Evolutionary conservation across 2,329 filamentous ascomycete genomes (phyloP), one percentile per base, ranked within the genome.

Genomic region (Xylaria sp.): DNA sequence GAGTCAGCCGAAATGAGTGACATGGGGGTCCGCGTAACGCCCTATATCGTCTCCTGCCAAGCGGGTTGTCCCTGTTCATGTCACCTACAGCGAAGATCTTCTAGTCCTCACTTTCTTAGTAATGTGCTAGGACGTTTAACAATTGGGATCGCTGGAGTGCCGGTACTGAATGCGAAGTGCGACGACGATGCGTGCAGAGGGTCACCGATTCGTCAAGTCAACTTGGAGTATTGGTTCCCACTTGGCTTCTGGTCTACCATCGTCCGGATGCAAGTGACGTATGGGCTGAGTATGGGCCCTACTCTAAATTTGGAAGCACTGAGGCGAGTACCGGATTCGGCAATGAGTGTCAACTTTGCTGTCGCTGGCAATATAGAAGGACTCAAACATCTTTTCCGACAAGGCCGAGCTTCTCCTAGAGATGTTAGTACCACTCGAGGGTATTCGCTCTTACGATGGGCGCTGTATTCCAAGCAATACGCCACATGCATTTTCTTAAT

Each of bases 371-470:
- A 79, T 64, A 77, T 78, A 37, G 69, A 75, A 10, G 78, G 75
- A 18, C 60, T 80, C 16, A 75, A 78, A 59, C 63, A 76, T 57
- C 73, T 79, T 18, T 79, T 79, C 60, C 64, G 40, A 13, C 55
- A 68, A 25, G 77, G 78, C 1, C 29, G 75, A 23, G 78, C 78
- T n/a, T 79, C 77, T 18, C 76, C 78, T 18, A 71, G 74, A 60
- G 78, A 80, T 64, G 65, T 79, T 9, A 80, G 78, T 65, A 74
- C 44, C 21, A 62, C 42, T 44, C 58, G 40, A 32, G 78, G 78
- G 2, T 80, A 79, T 57, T 75, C 78, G 13, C 69, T 79, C 2
- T 69, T 79, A n/a, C 72, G 75, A 57, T 78, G 78, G 78, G 78
- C 78, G 47, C 67, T 80, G 16, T 79, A 80, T 40, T 23, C 63